Evolutionary conservation across 805 yeast species (phyloP), one percentile per base, ranked within the genome.

Genomic region (Ogataea paraovalis): DNA sequence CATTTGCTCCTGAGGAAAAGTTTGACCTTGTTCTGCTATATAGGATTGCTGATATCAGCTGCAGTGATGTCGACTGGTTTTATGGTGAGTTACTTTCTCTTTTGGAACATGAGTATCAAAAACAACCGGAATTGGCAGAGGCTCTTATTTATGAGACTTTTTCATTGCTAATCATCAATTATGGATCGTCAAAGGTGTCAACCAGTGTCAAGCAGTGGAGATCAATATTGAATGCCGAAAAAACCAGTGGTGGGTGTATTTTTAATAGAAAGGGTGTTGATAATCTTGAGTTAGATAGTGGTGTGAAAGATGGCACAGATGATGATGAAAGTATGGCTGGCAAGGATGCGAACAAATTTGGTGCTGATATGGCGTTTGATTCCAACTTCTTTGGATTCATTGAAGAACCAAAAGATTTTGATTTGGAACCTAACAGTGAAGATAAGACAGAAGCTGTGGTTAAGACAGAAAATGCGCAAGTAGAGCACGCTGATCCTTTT

Each of bases 331-430:
- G 39, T 32, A 34, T 8, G 50, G 49, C 2, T 16, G 33, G 12
- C 6, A 25, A 28, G 16, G 50, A 46, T 19, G 42, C 42, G 1
- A 41, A 43, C 30, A 54, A 51, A 38, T 51, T 50, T 30, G 51
- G 52, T 8, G 54, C 53, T 23, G 58, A 55, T 21, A 36, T 47
- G 12, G 56, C 54, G 9, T 53, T 58, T 39, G 67, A 64, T 32
- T 48, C 59, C 3, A 60, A 56, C 21, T 59, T 64, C 25, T 62
- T 64, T 51, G 67, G 67, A 0, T 60, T 62, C 43, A 58, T 63
- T 10, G 56, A 60, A 39, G 67, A 63, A 14, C 64, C 67, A 1
- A 47, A 57, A 30, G 54, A 51, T 21, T 53, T 7, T 22, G 37
- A 22, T 27, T 8, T 16, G 28, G 36, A 41, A 3, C 34, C 41